Evolutionary conservation across 495 filamentous ascomycete genomes (phyloP).

Genomic region (Penicillium lagena): DNA sequence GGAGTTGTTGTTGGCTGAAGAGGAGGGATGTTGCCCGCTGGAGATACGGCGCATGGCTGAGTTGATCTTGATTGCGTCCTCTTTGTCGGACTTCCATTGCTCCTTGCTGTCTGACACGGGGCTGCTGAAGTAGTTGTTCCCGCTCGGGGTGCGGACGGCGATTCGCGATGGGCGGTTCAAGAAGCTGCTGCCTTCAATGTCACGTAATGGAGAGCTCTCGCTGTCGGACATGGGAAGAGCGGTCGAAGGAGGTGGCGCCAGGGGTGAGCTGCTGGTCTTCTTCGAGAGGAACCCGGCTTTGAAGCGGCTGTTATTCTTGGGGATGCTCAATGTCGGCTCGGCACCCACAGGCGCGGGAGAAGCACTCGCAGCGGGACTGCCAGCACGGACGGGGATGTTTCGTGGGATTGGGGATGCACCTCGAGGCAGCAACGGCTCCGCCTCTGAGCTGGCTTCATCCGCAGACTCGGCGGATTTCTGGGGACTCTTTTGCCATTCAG

Average conservation of each 20-base stretch:
- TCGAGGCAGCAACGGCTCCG: conserved; percentile 31
- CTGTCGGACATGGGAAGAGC: conserved; percentile 53
- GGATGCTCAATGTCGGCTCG: conserved; percentile 30
- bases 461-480: conserved; percentile 44
- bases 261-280: conserved; percentile 57
- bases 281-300: conserved; percentile 88
- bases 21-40: conserved; percentile 21
- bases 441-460: conserved; percentile 45
- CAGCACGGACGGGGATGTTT: conserved; percentile 28
- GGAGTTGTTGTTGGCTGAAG: conserved; percentile 25
- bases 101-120: conserved; percentile 34
- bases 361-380: conserved; percentile 22
- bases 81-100: conserved; percentile 44
- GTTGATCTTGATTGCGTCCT: conserved; percentile 54
- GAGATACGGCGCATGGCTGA: conserved; percentile 57
- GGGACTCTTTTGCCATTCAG: conserved; percentile 86
- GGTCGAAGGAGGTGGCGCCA: conserved; percentile 52
- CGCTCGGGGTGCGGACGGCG: conserved; percentile 42
- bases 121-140: conserved; percentile 32
- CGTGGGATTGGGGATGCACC: conserved; percentile 41
- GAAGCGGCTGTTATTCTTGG: conserved; percentile 70
- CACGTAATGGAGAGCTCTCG: conserved; percentile 59
- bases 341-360: conserved; percentile 24
- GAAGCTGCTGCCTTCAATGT: conserved; percentile 55
- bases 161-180: conserved; percentile 48